Conservation (phyloP, 1,139 yeast genomes). For the Zygotorulaspora mrakii region DNA sequence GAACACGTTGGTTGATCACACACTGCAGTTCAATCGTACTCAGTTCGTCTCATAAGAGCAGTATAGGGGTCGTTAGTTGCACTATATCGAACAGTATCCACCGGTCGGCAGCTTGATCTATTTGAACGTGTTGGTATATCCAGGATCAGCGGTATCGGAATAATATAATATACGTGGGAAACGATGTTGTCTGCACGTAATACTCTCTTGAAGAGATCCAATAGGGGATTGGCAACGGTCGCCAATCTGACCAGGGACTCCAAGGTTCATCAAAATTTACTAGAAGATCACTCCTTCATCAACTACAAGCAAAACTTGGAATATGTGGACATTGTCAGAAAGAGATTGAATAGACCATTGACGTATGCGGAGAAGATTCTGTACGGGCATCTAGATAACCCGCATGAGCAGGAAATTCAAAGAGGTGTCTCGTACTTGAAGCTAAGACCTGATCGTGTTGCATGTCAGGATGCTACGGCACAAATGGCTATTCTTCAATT, state of each 20-base stretch:
- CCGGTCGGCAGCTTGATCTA: no score
- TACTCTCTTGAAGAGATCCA: constrained; percentile 29
- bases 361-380: constrained; percentile 96
- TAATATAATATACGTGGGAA: constrained; percentile 1
- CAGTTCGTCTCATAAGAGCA: not conserved
- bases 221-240: constrained; percentile 73
- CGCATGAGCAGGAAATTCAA: constrained; percentile 90
- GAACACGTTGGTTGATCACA: not conserved
- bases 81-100: no score
- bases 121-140: no score
- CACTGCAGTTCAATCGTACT: constrained; percentile 1
- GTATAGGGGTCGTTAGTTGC: not conserved
- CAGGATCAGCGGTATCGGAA: no score
- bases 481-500: constrained; percentile 99
- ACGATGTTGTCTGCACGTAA: constrained; percentile 42
- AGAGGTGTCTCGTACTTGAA: constrained; percentile 96
- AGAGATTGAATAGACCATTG: constrained; percentile 86
- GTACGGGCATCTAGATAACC: constrained; percentile 95
- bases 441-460: constrained; percentile 98
- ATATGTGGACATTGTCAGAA: constrained; percentile 80
- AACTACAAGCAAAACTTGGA: constrained; percentile 76
- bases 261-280: constrained; percentile 84
- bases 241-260: constrained; percentile 76
- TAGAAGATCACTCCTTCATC: constrained; percentile 81
- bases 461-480: constrained; percentile 99